Evolutionary conservation across 2,329 filamentous ascomycete genomes (phyloP), one percentile per base, ranked within the genome.

Genomic region (Exserohilum rostratum): DNA sequence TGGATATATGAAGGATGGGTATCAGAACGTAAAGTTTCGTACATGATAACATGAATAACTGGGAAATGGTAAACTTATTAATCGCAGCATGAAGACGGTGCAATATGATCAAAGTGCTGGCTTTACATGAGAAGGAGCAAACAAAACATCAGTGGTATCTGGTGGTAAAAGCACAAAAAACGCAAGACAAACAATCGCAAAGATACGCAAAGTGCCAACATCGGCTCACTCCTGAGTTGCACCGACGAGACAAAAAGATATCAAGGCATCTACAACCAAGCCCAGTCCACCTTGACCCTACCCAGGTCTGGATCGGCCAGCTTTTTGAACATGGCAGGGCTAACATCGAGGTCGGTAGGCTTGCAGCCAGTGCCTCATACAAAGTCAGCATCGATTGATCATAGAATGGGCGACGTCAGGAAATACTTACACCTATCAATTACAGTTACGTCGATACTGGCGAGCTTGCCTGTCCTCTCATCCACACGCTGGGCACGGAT

Each of bases 371-470:
- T 75, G 53, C 78, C 78, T 80, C 12, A 12, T 25, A n/a, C 5
- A 2, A 2, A 0, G 50, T 71, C 47, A 74, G 64, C 35, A 47
- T 42, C 22, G 17, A 50, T 27, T 25, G 34, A 25, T 3, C 6
- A 17, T 13, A 9, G 34, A 37, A 48, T 33, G 17, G 22, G 7
- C 7, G 9, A 1, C 35, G 3, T 22, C 5, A 22, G 22, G 29
- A 29, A 6, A 13, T 30, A 68, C 70, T 64, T 60, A 75, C 88
- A 91, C 46, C 87, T 80, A 74, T 91, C 89, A 5, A 90, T 87
- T 6, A 91, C 85, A 17, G 76, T 86, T 22, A 90, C 80, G 60
- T 87, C 84, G 11, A 86, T 79, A 35, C 81, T 86, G 58, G 71
- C 71, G 55, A 69, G 68, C 44, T 76, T 78, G 2, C 78, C 80